Base-by-base conservation (phyloP, 352 stramenopile species). In the Pythium biforme region DNA sequence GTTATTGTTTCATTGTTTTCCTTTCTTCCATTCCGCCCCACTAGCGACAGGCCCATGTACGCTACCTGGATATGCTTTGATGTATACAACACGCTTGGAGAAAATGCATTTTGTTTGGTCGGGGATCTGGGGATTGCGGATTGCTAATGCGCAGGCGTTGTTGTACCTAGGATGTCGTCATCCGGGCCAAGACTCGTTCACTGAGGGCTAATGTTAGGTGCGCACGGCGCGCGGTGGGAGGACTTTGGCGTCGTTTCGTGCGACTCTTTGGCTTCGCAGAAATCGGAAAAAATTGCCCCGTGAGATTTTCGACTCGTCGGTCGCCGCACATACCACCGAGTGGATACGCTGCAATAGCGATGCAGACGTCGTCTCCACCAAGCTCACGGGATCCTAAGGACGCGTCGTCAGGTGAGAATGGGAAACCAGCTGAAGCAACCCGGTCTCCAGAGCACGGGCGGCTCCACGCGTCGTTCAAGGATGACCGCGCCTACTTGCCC, bases 381-480 rank as follows among this genome's bases (percentile, higher is more conserved):
- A 43, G 37, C 15, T 43, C 12, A 17, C 37, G 37, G 11, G 20
- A 59, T 3, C 5, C 39, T 4, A 12, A 20, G 27, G 34, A 33
- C 29, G 17, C 25, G 8, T 37, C 31, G 31, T 37, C 31, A 11
- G 37, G 14, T 43, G 37, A 3, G 12, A 43, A 17, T 20, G 37
- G 37, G 15, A 43, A 20, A 19, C 9, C 9, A 43, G 37, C 9
- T 4, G 5, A 17, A 3, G n/a, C 20, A 11, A 33, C 39, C 12
- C 66, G 77, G 23, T 55, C 70, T 15, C 55, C 65, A 3, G 72
- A 79, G 19, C 76, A 77, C 0, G 66, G 77, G 41, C 68, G 77
- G 14, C 66, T 90, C 5, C 79, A 90, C 29, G 66, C 67, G 49
- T 83, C 74, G 0, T 90, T 79, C 57, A 57, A 62, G 9, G 57